A percentile compares a stretch with the other conserved stretches of the same genome.
Evolutionary conservation across 108 stramenopile genomes (phyloP).

Genomic region (Discostella pseudostelligera): DNA sequence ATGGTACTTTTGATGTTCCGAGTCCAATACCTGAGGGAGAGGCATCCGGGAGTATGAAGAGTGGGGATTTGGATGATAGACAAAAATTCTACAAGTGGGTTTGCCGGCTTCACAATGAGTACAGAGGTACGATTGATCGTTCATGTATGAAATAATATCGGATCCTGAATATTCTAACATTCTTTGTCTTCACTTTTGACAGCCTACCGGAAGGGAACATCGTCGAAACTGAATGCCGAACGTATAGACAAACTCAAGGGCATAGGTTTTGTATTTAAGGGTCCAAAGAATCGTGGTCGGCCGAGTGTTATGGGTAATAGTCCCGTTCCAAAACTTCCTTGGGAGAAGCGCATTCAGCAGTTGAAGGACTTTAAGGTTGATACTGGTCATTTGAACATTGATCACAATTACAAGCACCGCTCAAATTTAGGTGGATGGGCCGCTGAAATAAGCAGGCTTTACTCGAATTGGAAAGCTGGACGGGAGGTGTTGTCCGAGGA

Average conservation of each 20-base stretch:
- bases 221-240: conserved; percentile 45
- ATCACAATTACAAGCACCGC: conserved; percentile 27
- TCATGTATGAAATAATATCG: background rate
- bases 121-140: conserved; percentile 10
- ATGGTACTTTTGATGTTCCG: conserved; percentile 30
- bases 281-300: conserved; percentile 5
- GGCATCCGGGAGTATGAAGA: background rate
- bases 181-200: conserved; percentile 2
- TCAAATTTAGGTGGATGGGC: conserved; percentile 28
- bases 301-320: conserved; percentile 1
- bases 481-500: background rate
- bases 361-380: conserved; percentile 9
- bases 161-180: background rate
- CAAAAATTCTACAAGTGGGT: conserved; percentile 26
- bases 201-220: conserved; percentile 45
- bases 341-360: conserved; percentile 20
- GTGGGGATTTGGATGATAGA: conserved; percentile 2
- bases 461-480: conserved; percentile 8
- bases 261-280: conserved; percentile 54
- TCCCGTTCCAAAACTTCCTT: conserved; percentile 15
- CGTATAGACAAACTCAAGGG: conserved; percentile 49
- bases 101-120: conserved; percentile 18
- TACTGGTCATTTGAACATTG: conserved; percentile 20
- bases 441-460: conserved; percentile 10
- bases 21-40: conserved; percentile 1